Percentiles rank a stretch among this genome's conserved stretches.
These are phyloP conservation scores for Crepidotus sp. DNA, from an alignment of 1,284 basidiomycete species.

Conservation along the genomic window DNA sequence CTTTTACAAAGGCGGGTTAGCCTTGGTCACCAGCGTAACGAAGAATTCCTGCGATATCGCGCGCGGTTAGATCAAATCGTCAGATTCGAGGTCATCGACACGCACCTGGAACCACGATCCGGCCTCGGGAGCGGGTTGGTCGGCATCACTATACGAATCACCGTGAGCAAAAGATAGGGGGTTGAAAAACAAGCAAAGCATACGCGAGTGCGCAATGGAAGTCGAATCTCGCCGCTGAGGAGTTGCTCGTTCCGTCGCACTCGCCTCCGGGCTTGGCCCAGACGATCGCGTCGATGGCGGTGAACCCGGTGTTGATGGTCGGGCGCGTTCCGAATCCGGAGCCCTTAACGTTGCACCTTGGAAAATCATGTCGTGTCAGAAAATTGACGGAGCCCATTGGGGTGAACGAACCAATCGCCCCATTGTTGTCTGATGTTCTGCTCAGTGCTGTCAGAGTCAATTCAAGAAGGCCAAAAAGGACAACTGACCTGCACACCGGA, in stretches of 20 bases:
- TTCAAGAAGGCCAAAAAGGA: too few relatives aligned
- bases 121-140: slow-evolving; percentile 49
- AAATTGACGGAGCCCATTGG: not conserved
- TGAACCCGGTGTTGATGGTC: slow-evolving; percentile 45
- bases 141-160: slow-evolving; percentile 36
- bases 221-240: slow-evolving; percentile 49
- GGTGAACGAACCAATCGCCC: slow-evolving; percentile 33
- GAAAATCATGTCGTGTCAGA: not conserved
- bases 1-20: slow-evolving; percentile 44
- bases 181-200: slow-evolving; percentile 20
- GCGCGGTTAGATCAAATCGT: not conserved
- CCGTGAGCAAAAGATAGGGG: slow-evolving; percentile 1
- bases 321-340: slow-evolving; percentile 56
- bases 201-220: slow-evolving; percentile 42
- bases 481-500: slow-evolving; percentile 52
- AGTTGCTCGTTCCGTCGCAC: slow-evolving; percentile 56
- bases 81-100: slow-evolving; percentile 14
- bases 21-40: slow-evolving; percentile 42
- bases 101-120: slow-evolving; percentile 51
- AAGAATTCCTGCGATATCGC: slow-evolving; percentile 35
- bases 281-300: slow-evolving; percentile 52
- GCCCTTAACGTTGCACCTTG: slow-evolving; percentile 41
- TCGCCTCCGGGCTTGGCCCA: slow-evolving; percentile 67
- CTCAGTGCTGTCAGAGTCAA: too few relatives aligned
- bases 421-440: slow-evolving; percentile 50